phyloP scores from a whole-genome alignment of 805 yeast species.

The Candida caryicola region DNA sequence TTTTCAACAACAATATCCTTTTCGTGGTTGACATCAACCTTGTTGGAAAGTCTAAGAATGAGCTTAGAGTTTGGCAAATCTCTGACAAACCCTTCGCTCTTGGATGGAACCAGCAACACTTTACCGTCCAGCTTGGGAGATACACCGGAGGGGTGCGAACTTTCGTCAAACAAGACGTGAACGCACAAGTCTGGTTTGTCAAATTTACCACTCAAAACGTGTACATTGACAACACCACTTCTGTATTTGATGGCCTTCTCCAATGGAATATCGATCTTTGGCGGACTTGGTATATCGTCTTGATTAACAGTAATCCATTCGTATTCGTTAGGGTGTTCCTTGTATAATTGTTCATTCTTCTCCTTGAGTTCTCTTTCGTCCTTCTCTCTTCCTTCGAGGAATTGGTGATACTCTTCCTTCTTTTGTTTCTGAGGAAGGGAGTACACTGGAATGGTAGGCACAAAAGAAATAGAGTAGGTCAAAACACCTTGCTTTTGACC shows the following conservation, averaged over 20 bases:
- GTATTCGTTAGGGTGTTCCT: constrained; percentile 57
- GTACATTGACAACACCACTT: constrained; percentile 62
- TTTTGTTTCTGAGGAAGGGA: constrained; percentile 54
- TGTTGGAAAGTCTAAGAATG: constrained; percentile 56
- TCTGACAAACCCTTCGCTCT: constrained; percentile 62
- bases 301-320: constrained; percentile 57
- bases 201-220: constrained; percentile 49
- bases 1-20: constrained; percentile 53
- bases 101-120: constrained; percentile 40
- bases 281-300: constrained; percentile 34
- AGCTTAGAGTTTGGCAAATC: constrained; percentile 63
- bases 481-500: constrained; percentile 47
- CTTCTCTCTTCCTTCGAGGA: constrained; percentile 31
- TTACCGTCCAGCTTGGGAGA: constrained; percentile 50
- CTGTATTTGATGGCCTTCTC: constrained; percentile 53
- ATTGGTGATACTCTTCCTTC: constrained; percentile 41
- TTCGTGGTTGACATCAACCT: constrained; percentile 43
- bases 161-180: constrained; percentile 65
- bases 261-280: constrained; percentile 46
- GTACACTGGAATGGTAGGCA: constrained; percentile 63
- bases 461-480: constrained; percentile 55
- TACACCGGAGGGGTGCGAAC: constrained; percentile 54
- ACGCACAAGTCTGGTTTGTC: constrained; percentile 48
- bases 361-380: constrained; percentile 43
- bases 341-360: constrained; percentile 47